phyloP scores from a whole-genome alignment of 108 stramenopile genomes.

The Cyclotella choctawhatcheeana region DNA sequence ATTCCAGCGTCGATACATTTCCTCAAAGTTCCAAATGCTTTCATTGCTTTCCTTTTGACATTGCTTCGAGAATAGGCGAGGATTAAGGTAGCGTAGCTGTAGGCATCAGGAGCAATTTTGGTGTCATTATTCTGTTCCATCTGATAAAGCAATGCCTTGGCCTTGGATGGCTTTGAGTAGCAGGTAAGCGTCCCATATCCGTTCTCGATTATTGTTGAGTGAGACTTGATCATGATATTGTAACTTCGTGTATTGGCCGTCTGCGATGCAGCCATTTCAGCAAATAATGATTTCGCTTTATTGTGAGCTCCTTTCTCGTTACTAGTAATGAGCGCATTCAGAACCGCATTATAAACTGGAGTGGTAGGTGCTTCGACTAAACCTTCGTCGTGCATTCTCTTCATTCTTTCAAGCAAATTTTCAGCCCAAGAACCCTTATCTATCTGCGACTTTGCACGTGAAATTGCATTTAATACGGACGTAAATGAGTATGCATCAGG shows the following conservation, averaged over 20 bases:
- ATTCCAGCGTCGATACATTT: conserved; percentile 21
- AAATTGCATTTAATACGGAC: conserved; percentile 23
- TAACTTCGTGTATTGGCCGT: conserved; percentile 27
- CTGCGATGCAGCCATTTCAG: conserved; percentile 11
- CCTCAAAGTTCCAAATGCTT: conserved; percentile 14
- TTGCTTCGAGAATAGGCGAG: conserved; percentile 23
- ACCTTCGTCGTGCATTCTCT: conserved; percentile 15
- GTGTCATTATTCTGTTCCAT: conserved; percentile 12
- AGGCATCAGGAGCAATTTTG: conserved; percentile 16
- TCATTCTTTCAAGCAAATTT: conserved; percentile 22
- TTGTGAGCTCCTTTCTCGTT: conserved; percentile 6
- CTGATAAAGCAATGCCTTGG: background rate
- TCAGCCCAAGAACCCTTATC: conserved; percentile 21
- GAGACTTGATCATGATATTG: conserved; percentile 35
- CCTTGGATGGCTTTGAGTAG: conserved; percentile 2
- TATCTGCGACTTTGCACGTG: background rate
- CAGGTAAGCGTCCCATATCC: background rate
- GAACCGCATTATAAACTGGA: conserved; percentile 32
- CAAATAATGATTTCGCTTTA: conserved; percentile 20
- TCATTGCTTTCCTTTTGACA: conserved; percentile 34
- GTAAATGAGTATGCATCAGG: conserved; percentile 30
- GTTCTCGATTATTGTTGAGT: conserved; percentile 1
- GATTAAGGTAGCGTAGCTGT: conserved; percentile 24
- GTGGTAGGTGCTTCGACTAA: conserved; percentile 25
- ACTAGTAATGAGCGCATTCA: conserved; percentile 23